Percentiles rank a stretch among this genome's conserved stretches.
Conservation (phyloP, 352 stramenopile species). For the Phytophthora foliorum region DNA sequence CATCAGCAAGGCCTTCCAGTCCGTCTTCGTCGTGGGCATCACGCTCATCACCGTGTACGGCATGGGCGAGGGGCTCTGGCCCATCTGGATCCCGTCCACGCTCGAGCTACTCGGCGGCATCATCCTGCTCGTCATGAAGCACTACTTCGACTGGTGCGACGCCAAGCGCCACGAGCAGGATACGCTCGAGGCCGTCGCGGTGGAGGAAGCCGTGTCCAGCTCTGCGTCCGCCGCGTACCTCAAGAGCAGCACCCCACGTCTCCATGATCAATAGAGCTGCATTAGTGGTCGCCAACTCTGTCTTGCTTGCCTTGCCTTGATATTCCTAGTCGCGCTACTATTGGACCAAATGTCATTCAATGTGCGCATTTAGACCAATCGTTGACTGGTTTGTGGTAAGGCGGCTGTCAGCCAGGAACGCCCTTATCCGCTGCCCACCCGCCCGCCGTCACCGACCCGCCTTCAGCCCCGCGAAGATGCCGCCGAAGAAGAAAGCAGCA, state of each 20-base stretch:
- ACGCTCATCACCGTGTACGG: slow-evolving; percentile 57
- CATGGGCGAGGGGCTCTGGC: slow-evolving; percentile 57
- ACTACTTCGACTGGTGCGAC: slow-evolving; percentile 50
- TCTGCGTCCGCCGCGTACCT: slow-evolving; percentile 1
- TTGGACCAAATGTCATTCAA: too few species aligned
- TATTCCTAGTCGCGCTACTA: too few species aligned
- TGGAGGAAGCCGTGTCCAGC: slow-evolving; percentile 11
- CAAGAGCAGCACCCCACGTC: slow-evolving; percentile 14
- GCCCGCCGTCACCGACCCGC: background rate
- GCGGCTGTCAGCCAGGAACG: slow-evolving; percentile 37
- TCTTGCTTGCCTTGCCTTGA: too few species aligned
- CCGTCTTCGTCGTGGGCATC: slow-evolving; percentile 57
- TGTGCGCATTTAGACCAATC: slow-evolving; percentile 44
- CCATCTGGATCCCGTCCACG: slow-evolving; percentile 66
- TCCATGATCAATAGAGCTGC: background rate
- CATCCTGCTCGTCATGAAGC: slow-evolving; percentile 57
- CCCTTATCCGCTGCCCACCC: slow-evolving; percentile 18
- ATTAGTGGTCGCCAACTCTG: background rate
- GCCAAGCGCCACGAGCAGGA: slow-evolving; percentile 21
- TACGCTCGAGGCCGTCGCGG: background rate
- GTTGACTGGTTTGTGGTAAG: slow-evolving; percentile 1
- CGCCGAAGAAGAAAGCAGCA: slow-evolving; percentile 74
- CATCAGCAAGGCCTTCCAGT: slow-evolving; percentile 63
- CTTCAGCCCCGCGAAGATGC: slow-evolving; percentile 48
- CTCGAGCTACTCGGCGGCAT: slow-evolving; percentile 54